A percentile compares a stretch with the other conserved stretches of the same genome.
Conservation (phyloP, 768 basidiomycete genomes). For the Xerocomellus dryophilus region DNA sequence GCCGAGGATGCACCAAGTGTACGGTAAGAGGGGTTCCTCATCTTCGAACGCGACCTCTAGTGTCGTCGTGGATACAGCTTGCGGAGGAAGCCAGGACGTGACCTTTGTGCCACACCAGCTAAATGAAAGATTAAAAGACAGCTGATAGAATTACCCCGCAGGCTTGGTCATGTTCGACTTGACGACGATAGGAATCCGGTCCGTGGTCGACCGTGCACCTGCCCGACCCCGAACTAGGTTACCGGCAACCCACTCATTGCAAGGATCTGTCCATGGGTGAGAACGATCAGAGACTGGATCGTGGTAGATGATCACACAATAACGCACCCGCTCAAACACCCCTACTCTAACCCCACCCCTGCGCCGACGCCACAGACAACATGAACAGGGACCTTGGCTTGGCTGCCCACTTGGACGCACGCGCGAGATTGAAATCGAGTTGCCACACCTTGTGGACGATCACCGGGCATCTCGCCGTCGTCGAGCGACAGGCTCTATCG, state of each 20-base stretch:
- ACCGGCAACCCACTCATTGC: conserved; percentile 32
- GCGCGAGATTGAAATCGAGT: conserved; percentile 46
- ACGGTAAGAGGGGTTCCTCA: conserved; percentile 17
- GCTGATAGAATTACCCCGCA: conserved; percentile 22
- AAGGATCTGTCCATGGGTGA: conserved; percentile 23
- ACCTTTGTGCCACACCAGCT: conserved; percentile 11
- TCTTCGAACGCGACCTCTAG: conserved; percentile 29
- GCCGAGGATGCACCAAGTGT: conserved; percentile 36
- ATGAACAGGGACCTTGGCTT: conserved; percentile 41
- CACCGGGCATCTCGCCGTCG: conserved; percentile 24
- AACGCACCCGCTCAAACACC: conserved; percentile 21
- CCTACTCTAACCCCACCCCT: conserved; percentile 11
- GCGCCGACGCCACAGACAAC: conserved; percentile 34
- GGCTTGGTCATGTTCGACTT: conserved; percentile 32
- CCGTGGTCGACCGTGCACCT: conserved; percentile 37
- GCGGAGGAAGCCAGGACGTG: conserved; percentile 31
- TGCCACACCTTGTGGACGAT: conserved; percentile 50
- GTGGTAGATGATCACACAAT: background rate
- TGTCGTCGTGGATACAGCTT: conserved; percentile 26
- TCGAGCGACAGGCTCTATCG: conserved; percentile 24
- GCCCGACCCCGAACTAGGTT: conserved; percentile 36
- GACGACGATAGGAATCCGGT: conserved; percentile 38
- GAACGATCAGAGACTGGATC: background rate
- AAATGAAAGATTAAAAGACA: background rate
- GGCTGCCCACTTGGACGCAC: conserved; percentile 22